phyloP scores from a whole-genome alignment of 495 filamentous ascomycete species.

The Neurospora sp. region DNA sequence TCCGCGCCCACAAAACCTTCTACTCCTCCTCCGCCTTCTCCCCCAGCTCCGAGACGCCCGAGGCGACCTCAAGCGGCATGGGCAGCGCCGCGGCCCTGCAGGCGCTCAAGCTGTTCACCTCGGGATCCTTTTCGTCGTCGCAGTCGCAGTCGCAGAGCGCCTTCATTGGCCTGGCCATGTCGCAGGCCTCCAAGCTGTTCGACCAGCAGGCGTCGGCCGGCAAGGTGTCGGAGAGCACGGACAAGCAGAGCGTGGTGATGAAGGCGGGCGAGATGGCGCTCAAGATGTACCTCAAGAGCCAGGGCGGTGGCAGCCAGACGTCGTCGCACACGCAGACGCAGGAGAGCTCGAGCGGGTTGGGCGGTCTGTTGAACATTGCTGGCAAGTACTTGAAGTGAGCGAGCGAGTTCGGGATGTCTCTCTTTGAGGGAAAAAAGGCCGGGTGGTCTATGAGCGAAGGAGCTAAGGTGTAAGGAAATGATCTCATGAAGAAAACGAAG shows the following conservation, averaged over 20 bases:
- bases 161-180: slow-evolving; percentile 45
- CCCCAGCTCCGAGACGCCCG: not conserved
- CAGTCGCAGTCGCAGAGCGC: slow-evolving; percentile 29
- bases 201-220: slow-evolving; percentile 37
- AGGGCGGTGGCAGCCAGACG: slow-evolving; percentile 14
- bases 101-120: slow-evolving; percentile 53
- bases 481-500: not conserved
- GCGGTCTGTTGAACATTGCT: slow-evolving; percentile 11
- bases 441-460: not conserved
- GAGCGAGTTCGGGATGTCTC: not conserved
- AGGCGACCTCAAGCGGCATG: slow-evolving; percentile 33
- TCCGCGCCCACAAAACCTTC: slow-evolving; percentile 43
- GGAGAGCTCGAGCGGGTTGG: slow-evolving; percentile 8
- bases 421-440: not conserved
- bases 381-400: slow-evolving; percentile 4
- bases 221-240: slow-evolving; percentile 32
- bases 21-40: slow-evolving; percentile 25
- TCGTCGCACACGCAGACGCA: not conserved
- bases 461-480: not conserved
- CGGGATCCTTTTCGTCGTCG: slow-evolving; percentile 19
- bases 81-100: slow-evolving; percentile 58
- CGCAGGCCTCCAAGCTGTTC: slow-evolving; percentile 43
- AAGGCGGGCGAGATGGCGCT: slow-evolving; percentile 45
- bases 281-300: slow-evolving; percentile 45
- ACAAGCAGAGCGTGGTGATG: slow-evolving; percentile 41